Percentiles rank a stretch among this genome's conserved stretches.
Conservation (phyloP, 2,329 filamentous ascomycete genomes). For the Celoporthe dispersa region DNA sequence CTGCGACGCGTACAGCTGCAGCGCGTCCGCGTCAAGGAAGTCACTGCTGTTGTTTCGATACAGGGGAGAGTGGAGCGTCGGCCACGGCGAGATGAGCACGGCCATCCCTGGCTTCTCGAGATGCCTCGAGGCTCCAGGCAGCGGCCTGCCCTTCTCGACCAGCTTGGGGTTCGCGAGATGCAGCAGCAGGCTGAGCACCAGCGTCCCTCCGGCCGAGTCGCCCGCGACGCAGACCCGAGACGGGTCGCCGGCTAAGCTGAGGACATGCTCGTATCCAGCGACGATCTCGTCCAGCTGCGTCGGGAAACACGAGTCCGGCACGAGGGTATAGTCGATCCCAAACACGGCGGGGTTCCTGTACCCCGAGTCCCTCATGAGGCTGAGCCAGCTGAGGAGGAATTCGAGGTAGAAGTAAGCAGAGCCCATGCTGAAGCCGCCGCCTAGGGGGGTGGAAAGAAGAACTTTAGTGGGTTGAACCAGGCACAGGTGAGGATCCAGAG, state of each 20-base stretch:
- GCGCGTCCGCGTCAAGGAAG: conserved; percentile 69
- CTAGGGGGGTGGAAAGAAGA: conserved; percentile 41
- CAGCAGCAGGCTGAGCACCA: conserved; percentile 74
- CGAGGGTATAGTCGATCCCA: conserved; percentile 78
- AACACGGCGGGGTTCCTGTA: conserved; percentile 80
- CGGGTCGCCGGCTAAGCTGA: conserved; percentile 61
- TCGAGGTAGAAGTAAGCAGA: conserved; percentile 84
- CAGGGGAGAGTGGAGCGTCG: conserved; percentile 69
- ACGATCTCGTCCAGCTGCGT: conserved; percentile 73
- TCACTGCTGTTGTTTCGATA: conserved; percentile 74
- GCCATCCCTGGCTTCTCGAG: conserved; percentile 60
- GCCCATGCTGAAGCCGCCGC: conserved; percentile 84
- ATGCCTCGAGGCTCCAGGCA: conserved; percentile 37
- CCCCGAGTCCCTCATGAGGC: conserved; percentile 65
- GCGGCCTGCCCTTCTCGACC: conserved; percentile 15
- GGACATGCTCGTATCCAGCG: conserved; percentile 71
- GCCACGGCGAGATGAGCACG: conserved; percentile 80
- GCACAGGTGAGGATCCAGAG: no score
- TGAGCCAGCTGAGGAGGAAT: conserved; percentile 75
- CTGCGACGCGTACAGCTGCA: conserved; percentile 72
- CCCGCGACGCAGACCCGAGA: conserved; percentile 72
- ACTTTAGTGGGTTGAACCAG: background rate
- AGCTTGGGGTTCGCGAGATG: conserved; percentile 54
- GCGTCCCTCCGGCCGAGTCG: conserved; percentile 78
- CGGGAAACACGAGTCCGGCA: conserved; percentile 75